Conservation (phyloP, 192 early-diverging fungal species). For the Paraglomus brasilianum region DNA sequence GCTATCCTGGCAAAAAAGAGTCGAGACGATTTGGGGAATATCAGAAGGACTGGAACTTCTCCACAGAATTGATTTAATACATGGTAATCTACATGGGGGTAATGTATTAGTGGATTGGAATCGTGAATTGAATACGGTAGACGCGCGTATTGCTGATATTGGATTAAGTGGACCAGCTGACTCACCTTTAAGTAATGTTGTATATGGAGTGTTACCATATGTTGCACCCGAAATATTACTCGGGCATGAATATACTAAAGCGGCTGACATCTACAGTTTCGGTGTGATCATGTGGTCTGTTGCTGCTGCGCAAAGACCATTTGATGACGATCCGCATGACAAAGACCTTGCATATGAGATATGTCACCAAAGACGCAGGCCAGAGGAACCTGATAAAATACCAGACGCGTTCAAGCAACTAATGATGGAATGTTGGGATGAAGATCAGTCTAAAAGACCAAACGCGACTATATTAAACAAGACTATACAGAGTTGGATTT, state of each 20-base stretch:
- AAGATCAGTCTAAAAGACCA: too few species aligned
- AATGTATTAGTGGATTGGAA: not conserved
- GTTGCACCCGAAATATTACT: not conserved
- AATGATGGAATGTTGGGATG: too few species aligned
- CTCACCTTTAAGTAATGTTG: not conserved
- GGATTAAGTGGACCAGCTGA: not conserved
- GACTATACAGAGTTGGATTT: too few species aligned
- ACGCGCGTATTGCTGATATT: not conserved
- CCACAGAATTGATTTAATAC: not conserved
- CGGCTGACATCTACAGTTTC: slow-evolving; percentile 1
- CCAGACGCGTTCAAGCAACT: too few species aligned
- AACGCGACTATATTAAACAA: too few species aligned
- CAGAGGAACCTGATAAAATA: too few species aligned
- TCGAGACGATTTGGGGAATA: not conserved
- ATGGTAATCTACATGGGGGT: slow-evolving; percentile 1
- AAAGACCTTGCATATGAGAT: not conserved
- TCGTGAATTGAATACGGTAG: too few species aligned
- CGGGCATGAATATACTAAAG: not conserved
- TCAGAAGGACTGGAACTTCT: not conserved
- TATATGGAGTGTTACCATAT: slow-evolving; percentile 1
- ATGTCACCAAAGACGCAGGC: not conserved
- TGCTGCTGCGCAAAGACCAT: not conserved
- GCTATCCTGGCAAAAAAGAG: not conserved
- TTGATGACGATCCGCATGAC: not conserved
- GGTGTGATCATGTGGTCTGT: slow-evolving; percentile 3